Base-by-base conservation (phyloP, 2,329 filamentous ascomycete genomes). In the Fusarium sororula region DNA sequence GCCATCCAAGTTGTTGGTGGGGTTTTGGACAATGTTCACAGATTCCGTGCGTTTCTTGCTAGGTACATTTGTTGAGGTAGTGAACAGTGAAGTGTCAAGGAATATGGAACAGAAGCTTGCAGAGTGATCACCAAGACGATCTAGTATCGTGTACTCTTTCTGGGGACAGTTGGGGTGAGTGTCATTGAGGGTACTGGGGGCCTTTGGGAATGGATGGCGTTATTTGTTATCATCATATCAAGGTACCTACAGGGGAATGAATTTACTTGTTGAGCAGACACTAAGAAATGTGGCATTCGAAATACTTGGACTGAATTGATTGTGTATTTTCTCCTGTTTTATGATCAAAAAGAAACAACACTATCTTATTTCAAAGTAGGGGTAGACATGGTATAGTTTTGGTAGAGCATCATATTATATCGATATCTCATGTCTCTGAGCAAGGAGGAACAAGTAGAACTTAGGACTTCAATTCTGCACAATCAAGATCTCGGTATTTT, bases 121-220 rank as follows among this genome's bases (percentile, higher is more conserved):
- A 7, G 9, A 17, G 24, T n/a, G 11, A 17, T 2, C 14, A 10
- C 12, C 6, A 7, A n/a, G 35, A 11, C 8, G 8, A 30, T 8
- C 5, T 22, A 0, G 7, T 7, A n/a, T n/a, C 15, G 20, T 18
- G 2, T 28, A 4, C 24, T 30, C 0, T 7, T 28, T 42, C 24
- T n/a, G 20, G 20, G 14, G 24, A n/a, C 37, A 28, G 20, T 28
- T 18, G 37, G 8, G 20, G 22, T n/a, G 15, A 17, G 15, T 18
- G 11, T 28, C 5, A 13, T 39, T 28, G 18, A 54, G 35, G 51
- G 24, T 28, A 17, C 51, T 28, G 14, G 10, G 35, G 20, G 24
- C 8, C 13, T 42, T 18, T 22, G 24, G 3, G 10, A n/a, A 28
- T 39, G 7, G 11, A 28, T 28, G 24, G 11, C 3, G 24, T 14